Evolutionary conservation across 257 asterid species (phyloP).

Genomic region (Solanum pinnatisectum): DNA sequence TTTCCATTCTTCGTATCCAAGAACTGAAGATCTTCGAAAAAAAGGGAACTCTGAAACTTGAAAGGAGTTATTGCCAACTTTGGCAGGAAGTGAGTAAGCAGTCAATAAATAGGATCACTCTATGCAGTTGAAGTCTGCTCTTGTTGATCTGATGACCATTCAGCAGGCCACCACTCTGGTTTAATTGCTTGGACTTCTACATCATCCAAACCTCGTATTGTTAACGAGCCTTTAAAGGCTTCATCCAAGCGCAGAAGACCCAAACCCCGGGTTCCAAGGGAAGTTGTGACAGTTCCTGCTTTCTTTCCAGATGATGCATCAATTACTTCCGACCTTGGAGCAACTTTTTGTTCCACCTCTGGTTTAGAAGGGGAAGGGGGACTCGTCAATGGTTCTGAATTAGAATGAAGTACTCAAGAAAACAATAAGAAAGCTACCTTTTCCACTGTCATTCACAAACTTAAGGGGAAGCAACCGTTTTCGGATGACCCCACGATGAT

Average conservation of each 20-base stretch:
- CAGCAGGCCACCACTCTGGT: slow-evolving; percentile 95
- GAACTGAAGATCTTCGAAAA: background rate
- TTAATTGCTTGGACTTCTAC: slow-evolving; percentile 40
- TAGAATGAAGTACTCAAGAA: background rate
- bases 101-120: background rate
- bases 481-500: slow-evolving; percentile 79
- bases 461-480: slow-evolving; percentile 71
- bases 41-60: background rate
- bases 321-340: slow-evolving; percentile 54
- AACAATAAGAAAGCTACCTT: slow-evolving; percentile 28
- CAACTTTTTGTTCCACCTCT: slow-evolving; percentile 54
- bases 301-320: slow-evolving; percentile 42
- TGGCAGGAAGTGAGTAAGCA: background rate
- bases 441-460: slow-evolving; percentile 40
- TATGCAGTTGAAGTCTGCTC: slow-evolving; percentile 30
- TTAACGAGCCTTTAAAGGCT: slow-evolving; percentile 42
- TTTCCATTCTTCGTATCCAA: background rate
- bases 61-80: background rate
- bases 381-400: background rate
- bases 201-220: slow-evolving; percentile 47
- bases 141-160: slow-evolving; percentile 44
- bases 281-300: slow-evolving; percentile 60
- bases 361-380: background rate
- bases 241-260: slow-evolving; percentile 61
- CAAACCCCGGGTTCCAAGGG: slow-evolving; percentile 63